Percentiles rank a stretch among this genome's conserved stretches.
These are phyloP conservation scores for Elsinoe arachidis DNA, from an alignment of 2,329 filamentous ascomycete genomes.

Conservation along the genomic window DNA sequence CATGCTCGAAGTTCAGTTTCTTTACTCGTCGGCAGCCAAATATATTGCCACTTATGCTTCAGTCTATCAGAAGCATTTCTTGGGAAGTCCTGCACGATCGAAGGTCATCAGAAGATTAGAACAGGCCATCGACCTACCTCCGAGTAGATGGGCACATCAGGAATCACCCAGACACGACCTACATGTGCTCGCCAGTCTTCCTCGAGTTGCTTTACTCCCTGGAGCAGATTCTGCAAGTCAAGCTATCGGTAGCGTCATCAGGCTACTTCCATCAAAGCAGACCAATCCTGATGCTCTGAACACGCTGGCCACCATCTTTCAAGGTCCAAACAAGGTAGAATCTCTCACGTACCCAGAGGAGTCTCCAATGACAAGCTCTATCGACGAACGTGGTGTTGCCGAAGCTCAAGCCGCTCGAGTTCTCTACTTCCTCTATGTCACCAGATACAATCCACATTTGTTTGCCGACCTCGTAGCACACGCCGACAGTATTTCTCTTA, in stretches of 20 bases:
- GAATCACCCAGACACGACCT: slow-evolving; percentile 49
- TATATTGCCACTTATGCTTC: slow-evolving; percentile 51
- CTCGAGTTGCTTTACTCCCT: slow-evolving; percentile 45
- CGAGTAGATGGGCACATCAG: slow-evolving; percentile 43
- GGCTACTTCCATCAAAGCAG: slow-evolving; percentile 43
- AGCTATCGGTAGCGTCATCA: slow-evolving; percentile 31
- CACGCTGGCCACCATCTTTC: slow-evolving; percentile 47
- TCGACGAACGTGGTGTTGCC: slow-evolving; percentile 17
- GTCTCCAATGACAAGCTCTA: slow-evolving; percentile 19
- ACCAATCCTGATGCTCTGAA: slow-evolving; percentile 47
- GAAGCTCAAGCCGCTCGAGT: slow-evolving; percentile 47
- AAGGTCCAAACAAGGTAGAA: slow-evolving; percentile 38
- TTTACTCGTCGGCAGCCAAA: slow-evolving; percentile 47
- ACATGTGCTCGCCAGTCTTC: slow-evolving; percentile 49
- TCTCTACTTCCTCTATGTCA: slow-evolving; percentile 47
- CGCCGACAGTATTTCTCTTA: slow-evolving; percentile 50
- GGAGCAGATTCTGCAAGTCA: slow-evolving; percentile 13
- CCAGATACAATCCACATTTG: slow-evolving; percentile 37
- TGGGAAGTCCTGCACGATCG: slow-evolving; percentile 37
- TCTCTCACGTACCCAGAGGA: slow-evolving; percentile 29
- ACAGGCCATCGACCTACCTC: slow-evolving; percentile 36
- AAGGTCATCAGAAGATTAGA: slow-evolving; percentile 41
- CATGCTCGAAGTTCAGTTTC: slow-evolving; percentile 44
- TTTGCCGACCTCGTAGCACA: slow-evolving; percentile 45
- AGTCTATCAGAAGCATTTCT: slow-evolving; percentile 47